Conservation (phyloP, 768 basidiomycete genomes). For the Pleurotus sapidus region DNA sequence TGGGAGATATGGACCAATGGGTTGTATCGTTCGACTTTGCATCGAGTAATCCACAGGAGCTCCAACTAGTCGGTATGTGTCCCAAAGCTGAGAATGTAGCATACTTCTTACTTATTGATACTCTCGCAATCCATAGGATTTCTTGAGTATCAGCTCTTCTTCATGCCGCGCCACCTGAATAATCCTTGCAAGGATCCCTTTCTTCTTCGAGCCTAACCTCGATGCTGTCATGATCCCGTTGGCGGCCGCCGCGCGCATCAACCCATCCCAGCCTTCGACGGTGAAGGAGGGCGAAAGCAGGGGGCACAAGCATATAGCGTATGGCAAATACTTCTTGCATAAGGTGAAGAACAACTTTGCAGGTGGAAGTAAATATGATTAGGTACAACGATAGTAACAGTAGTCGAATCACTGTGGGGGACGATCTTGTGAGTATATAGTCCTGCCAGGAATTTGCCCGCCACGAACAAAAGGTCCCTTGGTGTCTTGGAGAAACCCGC, state of each 20-base stretch:
- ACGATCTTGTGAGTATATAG: slow-evolving; percentile 57
- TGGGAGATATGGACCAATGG: slow-evolving; percentile 93
- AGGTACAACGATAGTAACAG: not conserved
- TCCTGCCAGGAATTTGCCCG: slow-evolving; percentile 53
- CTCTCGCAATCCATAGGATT: slow-evolving; percentile 39
- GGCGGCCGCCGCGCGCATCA: slow-evolving; percentile 50
- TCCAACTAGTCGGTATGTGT: slow-evolving; percentile 40
- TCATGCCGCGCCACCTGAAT: too few relatives aligned
- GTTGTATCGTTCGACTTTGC: slow-evolving; percentile 83
- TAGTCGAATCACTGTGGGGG: slow-evolving; percentile 26
- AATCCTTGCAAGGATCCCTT: slow-evolving; percentile 62
- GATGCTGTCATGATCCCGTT: slow-evolving; percentile 67
- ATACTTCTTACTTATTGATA: too few relatives aligned
- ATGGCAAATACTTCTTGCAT: slow-evolving; percentile 72
- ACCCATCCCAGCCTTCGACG: slow-evolving; percentile 16
- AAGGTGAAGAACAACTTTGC: slow-evolving; percentile 80
- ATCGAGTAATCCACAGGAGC: slow-evolving; percentile 78
- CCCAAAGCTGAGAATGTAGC: too few relatives aligned
- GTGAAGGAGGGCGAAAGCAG: slow-evolving; percentile 14
- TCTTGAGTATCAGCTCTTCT: slow-evolving; percentile 47
- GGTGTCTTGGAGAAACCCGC: slow-evolving; percentile 45
- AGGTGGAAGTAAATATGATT: slow-evolving; percentile 34
- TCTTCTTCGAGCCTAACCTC: slow-evolving; percentile 94
- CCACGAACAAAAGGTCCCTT: slow-evolving; percentile 34
- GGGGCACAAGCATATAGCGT: slow-evolving; percentile 51